Evolutionary conservation across 2,329 filamentous ascomycete species (phyloP).

Genomic region (Talaromyces islandicus): DNA sequence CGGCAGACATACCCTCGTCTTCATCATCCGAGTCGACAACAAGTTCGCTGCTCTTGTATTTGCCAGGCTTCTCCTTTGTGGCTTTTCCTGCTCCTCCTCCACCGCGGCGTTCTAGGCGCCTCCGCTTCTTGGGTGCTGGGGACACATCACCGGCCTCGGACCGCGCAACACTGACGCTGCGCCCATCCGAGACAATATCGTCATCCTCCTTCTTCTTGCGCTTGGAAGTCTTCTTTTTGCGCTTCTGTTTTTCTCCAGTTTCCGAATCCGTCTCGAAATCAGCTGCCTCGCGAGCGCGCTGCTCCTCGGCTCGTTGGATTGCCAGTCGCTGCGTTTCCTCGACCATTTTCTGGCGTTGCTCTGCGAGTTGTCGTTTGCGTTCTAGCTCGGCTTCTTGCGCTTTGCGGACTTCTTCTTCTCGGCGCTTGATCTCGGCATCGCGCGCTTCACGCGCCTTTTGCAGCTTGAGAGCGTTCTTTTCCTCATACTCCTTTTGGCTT

Average conservation of each 20-base stretch:
- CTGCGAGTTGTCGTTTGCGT: slow-evolving; percentile 72
- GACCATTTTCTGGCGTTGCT: slow-evolving; percentile 75
- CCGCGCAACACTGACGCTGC: slow-evolving; percentile 22
- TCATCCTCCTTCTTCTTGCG: slow-evolving; percentile 57
- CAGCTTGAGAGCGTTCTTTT: slow-evolving; percentile 84
- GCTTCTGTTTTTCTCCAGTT: slow-evolving; percentile 72
- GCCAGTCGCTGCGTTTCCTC: slow-evolving; percentile 69
- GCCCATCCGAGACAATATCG: slow-evolving; percentile 19
- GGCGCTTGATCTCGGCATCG: slow-evolving; percentile 69
- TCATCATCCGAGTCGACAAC: slow-evolving; percentile 67
- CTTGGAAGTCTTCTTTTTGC: slow-evolving; percentile 49
- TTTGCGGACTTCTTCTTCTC: slow-evolving; percentile 69
- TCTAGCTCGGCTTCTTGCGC: slow-evolving; percentile 65
- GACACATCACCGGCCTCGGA: slow-evolving; percentile 31
- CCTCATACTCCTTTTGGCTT: slow-evolving; percentile 84
- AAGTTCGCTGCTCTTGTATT: slow-evolving; percentile 82
- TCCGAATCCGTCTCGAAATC: slow-evolving; percentile 78
- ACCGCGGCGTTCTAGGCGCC: slow-evolving; percentile 52
- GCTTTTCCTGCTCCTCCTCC: slow-evolving; percentile 47
- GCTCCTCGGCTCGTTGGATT: slow-evolving; percentile 65
- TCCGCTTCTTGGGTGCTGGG: slow-evolving; percentile 50
- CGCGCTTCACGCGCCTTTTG: slow-evolving; percentile 72
- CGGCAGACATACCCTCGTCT: slow-evolving; percentile 37
- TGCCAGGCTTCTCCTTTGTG: slow-evolving; percentile 51
- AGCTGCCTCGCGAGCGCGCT: slow-evolving; percentile 61